Base-by-base conservation (phyloP, 768 basidiomycete species). In the Trametes cinnabarina region DNA sequence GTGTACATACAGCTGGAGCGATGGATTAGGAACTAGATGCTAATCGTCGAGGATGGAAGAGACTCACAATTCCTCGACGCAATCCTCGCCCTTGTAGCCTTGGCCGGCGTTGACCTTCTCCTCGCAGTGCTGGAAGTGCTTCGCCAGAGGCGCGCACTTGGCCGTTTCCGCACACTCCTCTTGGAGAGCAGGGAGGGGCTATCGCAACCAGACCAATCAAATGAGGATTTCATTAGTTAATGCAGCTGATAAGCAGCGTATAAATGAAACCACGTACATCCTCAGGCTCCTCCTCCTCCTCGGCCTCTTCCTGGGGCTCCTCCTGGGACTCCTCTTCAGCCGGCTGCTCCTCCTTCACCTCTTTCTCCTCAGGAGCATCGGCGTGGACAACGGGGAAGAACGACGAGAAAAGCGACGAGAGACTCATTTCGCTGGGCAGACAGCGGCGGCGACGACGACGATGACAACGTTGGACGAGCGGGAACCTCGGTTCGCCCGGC, bases 121-220 rank as follows among this genome's bases (percentile, higher is more conserved):
- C 70, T 90, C 82, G 73, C 94, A 96, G 69, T 94, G 90, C 58
- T 88, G 82, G 72, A 95, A 96, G 76, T 96, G 94, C 68, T 88
- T 84, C 37, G 86, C 77, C 55, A 86, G 71, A 35, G 83, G 73
- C 37, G 81, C 82, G 64, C 94, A 95, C 63, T 86, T 83, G 3
- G 80, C 65, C 30, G 83, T 74, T 61, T 80, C 71, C 67, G 87
- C 79, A 73, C 90, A 93, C 65, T 91, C 88, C 42, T 92, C 90
- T 54, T 87, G 82, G 58, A 96, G 73, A 35, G 69, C 72, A 25
- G 92, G 92, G 26, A 88, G 82, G 22, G 77, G 43, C 93, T 96
- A 60, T 41, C 47, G 1, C n/a, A 58, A 14, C 9, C 47, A 35
- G 28, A 11, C 28, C 17, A 35, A 0, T 4, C 48, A 25, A n/a